Base-by-base conservation (phyloP, 257 asterid genomes). In the Rhazya stricta region DNA sequence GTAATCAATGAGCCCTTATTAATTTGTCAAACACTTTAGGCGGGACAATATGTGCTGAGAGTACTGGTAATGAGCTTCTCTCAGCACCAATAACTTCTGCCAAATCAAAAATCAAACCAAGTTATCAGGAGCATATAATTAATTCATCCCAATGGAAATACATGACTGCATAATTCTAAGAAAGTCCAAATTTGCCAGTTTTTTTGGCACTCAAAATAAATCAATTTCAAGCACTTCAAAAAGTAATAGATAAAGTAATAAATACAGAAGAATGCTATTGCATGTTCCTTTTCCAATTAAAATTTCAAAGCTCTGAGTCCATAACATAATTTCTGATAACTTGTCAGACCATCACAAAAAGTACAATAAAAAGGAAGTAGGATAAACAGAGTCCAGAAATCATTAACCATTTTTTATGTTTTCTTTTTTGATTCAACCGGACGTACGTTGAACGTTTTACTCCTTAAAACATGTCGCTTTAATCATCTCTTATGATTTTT, bases 1-100 rank as follows among this genome's bases (percentile, higher is more conserved):
- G 66, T 41, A 79, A 74, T 71, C 56, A 48, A 66, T 66, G 71
- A 66, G 29, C 32, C 15, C 21, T 3, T 21, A 66, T 36, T 36
- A 37, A 18, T 27, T 32, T 37, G 19, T 41, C 48, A 66, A 66
- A 37, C 18, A 37, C 19, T 60, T 29, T 6, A 60, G 15, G 71
- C 3, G 6, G 19, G 16, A 51, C 54, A 51, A 51, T 51, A 51
- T 18, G 58, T 3, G 7, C 27, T 18, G 25, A 51, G n/a, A 37
- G 2, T 2, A 21, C 16, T 37, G n/a, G 30, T 19, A 21, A 19
- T 21, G 50, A 66, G 25, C 71, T 66, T n/a, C 30, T 66, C 11
- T 4, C 32, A 34, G 39, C 5, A 66, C 50, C 16, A 66, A 41
- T 36, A 18, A 51, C 58, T 51, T 51, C 27, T 19, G 58, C 21